A percentile compares a stretch with the other conserved stretches of the same genome.
Evolutionary conservation across 2,329 filamentous ascomycete species (phyloP).

Genomic region (Diaporthe vaccinii): DNA sequence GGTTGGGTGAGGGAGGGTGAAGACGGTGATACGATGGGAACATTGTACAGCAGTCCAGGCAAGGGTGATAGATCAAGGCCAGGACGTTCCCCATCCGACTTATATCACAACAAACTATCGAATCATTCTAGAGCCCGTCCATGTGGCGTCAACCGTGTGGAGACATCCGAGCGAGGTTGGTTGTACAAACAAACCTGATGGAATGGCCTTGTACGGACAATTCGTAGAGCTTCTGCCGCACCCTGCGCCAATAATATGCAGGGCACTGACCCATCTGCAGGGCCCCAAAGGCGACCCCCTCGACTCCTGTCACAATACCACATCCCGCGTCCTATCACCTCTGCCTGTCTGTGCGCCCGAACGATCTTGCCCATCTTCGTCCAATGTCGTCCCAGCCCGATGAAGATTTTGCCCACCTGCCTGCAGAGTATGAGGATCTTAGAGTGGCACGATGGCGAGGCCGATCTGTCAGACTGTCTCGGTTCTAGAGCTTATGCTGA

Average conservation of each 20-base stretch:
- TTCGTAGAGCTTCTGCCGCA: constrained; percentile 16
- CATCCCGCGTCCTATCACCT: constrained; percentile 2
- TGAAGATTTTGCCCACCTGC: neutral
- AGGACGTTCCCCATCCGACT: neutral
- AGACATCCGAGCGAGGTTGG: constrained; percentile 22
- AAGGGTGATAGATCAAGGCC: constrained; percentile 1
- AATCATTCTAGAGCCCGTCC: constrained; percentile 21
- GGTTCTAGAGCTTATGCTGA: constrained; percentile 7
- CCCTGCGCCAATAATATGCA: constrained; percentile 26
- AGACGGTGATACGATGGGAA: constrained; percentile 1
- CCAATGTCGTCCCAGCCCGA: constrained; percentile 12
- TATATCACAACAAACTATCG: constrained; percentile 26
- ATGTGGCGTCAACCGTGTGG: constrained; percentile 12
- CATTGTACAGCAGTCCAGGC: constrained; percentile 10
- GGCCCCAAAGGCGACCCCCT: constrained; percentile 24
- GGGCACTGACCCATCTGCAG: constrained; percentile 26
- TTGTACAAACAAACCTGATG: neutral
- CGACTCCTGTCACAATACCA: constrained; percentile 27
- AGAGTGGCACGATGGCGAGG: neutral
- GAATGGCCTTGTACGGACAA: neutral
- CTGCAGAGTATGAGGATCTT: neutral
- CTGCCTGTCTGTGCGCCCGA: constrained; percentile 6
- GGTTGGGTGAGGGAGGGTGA: constrained; percentile 8
- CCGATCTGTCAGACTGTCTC: neutral
- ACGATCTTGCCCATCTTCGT: constrained; percentile 30